Evolutionary conservation across 305 asterid genomes (phyloP).

Genomic region (Fraxinus ornus): DNA sequence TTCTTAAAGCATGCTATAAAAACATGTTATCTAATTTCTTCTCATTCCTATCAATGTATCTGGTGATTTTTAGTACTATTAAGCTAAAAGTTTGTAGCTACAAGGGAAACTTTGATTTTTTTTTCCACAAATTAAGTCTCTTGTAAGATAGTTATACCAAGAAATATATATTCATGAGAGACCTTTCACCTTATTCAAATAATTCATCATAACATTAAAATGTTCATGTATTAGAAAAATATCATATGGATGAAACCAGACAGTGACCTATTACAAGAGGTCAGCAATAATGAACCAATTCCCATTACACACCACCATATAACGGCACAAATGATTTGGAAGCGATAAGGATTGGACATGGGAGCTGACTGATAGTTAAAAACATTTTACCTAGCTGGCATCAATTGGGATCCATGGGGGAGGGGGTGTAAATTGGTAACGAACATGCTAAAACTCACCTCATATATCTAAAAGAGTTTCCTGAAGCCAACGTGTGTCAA

Average conservation of each 20-base stretch:
- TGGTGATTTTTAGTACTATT: neutral
- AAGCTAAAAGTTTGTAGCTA: neutral
- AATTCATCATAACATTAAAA: neutral
- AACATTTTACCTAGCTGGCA: neutral
- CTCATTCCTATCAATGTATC: neutral
- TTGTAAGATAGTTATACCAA: neutral
- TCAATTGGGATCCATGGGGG: neutral
- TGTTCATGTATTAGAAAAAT: neutral
- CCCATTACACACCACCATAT: neutral
- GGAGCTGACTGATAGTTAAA: neutral
- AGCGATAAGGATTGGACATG: neutral
- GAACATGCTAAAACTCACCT: neutral
- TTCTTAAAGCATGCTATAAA: neutral
- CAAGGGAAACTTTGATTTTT: neutral
- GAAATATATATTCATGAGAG: neutral
- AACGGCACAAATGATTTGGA: neutral
- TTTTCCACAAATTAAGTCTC: neutral
- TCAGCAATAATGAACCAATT: neutral
- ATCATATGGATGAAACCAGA: neutral
- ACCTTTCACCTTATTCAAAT: neutral
- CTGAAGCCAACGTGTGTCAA: constrained; percentile 25
- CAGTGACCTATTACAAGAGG: neutral
- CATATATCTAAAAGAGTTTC: constrained; percentile 26
- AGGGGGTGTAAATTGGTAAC: constrained; percentile 12
- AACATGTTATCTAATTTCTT: neutral